A percentile compares a stretch with the other conserved stretches of the same genome.
These are phyloP conservation scores for Pseudogymnoascus sp. DNA, from an alignment of 2,329 filamentous ascomycete genomes.

Conservation along the genomic window DNA sequence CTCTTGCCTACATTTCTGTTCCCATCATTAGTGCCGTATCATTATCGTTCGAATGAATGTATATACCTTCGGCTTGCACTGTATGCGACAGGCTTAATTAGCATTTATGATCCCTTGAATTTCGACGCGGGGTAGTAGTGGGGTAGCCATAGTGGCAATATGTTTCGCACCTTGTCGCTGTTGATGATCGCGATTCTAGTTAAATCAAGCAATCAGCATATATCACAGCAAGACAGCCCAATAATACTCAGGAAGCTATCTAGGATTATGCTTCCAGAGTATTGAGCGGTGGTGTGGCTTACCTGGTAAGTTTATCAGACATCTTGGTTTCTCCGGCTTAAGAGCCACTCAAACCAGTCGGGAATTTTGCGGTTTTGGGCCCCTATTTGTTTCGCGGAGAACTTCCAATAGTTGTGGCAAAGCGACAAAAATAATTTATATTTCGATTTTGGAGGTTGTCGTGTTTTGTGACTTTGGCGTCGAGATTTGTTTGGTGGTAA, in stretches of 20 bases:
- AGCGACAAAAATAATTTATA: slow-evolving; percentile 2
- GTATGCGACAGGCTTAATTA: slow-evolving; percentile 33
- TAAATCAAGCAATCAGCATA: slow-evolving; percentile 6
- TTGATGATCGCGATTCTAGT: slow-evolving; percentile 96
- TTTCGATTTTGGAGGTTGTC: slow-evolving; percentile 3
- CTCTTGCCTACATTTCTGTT: slow-evolving; percentile 93
- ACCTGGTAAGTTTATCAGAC: slow-evolving; percentile 94
- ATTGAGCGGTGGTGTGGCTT: slow-evolving; percentile 30
- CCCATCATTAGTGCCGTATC: slow-evolving; percentile 25
- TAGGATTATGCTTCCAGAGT: neutral
- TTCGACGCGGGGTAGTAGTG: slow-evolving; percentile 26
- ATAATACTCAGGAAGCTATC: slow-evolving; percentile 2
- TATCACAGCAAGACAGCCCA: neutral
- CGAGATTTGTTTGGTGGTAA: slow-evolving; percentile 8
- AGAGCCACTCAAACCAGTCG: neutral
- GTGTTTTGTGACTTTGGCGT: neutral
- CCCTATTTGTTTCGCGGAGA: neutral
- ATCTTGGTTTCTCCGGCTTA: slow-evolving; percentile 38
- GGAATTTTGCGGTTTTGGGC: neutral
- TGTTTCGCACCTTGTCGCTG: slow-evolving; percentile 75
- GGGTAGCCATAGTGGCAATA: slow-evolving; percentile 32
- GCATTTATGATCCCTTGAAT: slow-evolving; percentile 19
- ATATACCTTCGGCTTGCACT: slow-evolving; percentile 82
- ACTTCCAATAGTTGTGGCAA: neutral
- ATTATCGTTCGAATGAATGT: neutral